phyloP scores from a whole-genome alignment of 225 moss, liverwort and hornwort species.

The Rhytidiadelphus loreus region DNA sequence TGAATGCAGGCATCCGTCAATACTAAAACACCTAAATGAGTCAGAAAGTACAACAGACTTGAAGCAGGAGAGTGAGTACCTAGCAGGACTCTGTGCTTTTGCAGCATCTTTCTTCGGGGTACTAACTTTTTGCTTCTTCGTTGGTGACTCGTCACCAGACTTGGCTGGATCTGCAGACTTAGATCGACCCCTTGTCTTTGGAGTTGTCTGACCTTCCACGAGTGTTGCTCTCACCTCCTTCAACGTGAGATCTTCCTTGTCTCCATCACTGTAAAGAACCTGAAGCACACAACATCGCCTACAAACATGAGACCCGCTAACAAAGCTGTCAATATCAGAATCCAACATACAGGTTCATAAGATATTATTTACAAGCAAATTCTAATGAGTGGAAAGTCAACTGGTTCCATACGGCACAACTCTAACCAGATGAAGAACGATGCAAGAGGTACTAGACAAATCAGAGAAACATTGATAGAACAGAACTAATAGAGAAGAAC shows the following conservation, averaged over 20 bases:
- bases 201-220: slow-evolving; percentile 20
- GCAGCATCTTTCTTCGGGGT: slow-evolving; percentile 29
- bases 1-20: not conserved
- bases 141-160: slow-evolving; percentile 17
- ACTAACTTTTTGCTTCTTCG: slow-evolving; percentile 41
- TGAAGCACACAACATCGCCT: slow-evolving; percentile 8
- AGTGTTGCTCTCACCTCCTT: slow-evolving; percentile 24
- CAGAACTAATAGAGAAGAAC: not conserved
- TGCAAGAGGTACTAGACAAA: not conserved
- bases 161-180: slow-evolving; percentile 24
- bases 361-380: not conserved
- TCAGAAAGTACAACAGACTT: not conserved
- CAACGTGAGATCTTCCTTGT: slow-evolving; percentile 30
- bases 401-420: not conserved
- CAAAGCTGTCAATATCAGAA: not conserved
- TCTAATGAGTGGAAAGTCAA: not conserved
- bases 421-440: not conserved
- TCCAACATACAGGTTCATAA: not conserved
- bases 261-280: slow-evolving; percentile 34
- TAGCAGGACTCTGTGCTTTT: slow-evolving; percentile 27
- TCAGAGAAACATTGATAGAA: not conserved
- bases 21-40: not conserved
- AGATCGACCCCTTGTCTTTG: slow-evolving; percentile 30
- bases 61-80: slow-evolving; percentile 4
- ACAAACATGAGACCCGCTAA: not conserved